Evolutionary conservation across 75 land plant genomes (phyloP), one percentile per base, ranked within the genome.

Genomic region (Chamaecyparis obtusa): DNA sequence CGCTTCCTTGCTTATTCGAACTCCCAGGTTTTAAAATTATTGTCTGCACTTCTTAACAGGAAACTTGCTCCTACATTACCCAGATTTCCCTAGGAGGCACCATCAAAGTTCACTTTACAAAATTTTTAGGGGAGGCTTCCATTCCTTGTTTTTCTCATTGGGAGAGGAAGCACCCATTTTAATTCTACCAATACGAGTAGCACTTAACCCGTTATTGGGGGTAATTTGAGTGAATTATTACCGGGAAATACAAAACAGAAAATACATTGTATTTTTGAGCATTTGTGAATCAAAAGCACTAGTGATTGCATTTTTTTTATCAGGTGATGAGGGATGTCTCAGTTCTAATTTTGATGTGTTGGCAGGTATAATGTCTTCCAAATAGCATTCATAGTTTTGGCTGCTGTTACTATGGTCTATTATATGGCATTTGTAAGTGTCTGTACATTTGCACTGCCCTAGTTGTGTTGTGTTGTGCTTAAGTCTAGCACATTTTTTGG

Each of bases 321-420:
- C 30, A 76, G 44, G 84, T 27, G 69, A 55, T 11, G 39, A 3
- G 37, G 32, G 54, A 32, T 10, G 30, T 72, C 83, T 85, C 24
- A 33, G 5, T 46, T 9, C 13, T 15, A 30, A 43, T 46, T 81
- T 43, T 81, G 13, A 56, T 51, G n/a, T 84, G 14, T 39, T 75
- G 83, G 84, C 95, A 98, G 99, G 94, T 98, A 95, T 84, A 98
- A 98, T 85, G 92, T 98, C 72, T 98, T 98, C 87, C 99, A 94
- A 87, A 95, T 94, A 60, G 94, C 88, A 15, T 98, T 97, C 85
- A 85, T 95, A 39, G 88, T 86, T 67, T 90, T 98, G 5, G 92
- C 99, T 21, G 91, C 92, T 33, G 80, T 94, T 83, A 98, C 99
- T 8, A 88, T 97, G 85, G 83, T 97, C 48, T 95, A 92, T 90